Evolutionary conservation across 148 eudicot genomes (phyloP).

Genomic region (Rhododendron mucronatum): DNA sequence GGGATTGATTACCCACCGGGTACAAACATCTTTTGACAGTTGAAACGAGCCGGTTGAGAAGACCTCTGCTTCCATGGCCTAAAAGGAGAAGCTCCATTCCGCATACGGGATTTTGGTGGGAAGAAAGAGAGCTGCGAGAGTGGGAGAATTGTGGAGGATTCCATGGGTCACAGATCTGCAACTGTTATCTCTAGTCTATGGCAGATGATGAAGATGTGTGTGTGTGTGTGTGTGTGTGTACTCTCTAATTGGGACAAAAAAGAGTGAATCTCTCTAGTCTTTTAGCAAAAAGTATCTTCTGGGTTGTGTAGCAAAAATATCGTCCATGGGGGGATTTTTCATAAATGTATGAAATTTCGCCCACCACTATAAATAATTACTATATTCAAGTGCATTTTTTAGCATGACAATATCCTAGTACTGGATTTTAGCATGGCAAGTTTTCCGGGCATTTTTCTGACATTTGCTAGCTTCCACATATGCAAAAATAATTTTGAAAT

Average conservation of each 20-base stretch:
- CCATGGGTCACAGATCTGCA: constrained; percentile 30
- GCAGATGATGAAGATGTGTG: not conserved
- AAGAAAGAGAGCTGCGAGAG: constrained; percentile 36
- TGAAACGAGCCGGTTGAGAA: constrained; percentile 29
- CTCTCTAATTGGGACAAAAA: not conserved
- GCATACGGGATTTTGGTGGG: constrained; percentile 28
- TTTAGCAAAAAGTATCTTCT: not conserved
- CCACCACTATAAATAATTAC: not conserved
- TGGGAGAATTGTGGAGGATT: constrained; percentile 42
- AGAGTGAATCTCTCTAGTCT: not conserved
- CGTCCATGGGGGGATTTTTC: not conserved
- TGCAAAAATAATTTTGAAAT: not conserved
- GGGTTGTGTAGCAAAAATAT: not conserved
- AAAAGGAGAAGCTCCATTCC: constrained; percentile 20
- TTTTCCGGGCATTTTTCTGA: not conserved
- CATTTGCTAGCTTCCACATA: not conserved
- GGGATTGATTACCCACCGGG: constrained; percentile 53
- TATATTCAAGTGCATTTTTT: not conserved
- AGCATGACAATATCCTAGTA: not conserved
- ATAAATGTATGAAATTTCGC: not conserved
- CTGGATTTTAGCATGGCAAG: not conserved
- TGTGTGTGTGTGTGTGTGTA: too few species aligned
- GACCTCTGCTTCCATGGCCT: constrained; percentile 38
- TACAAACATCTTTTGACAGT: constrained; percentile 87
- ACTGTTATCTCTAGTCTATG: constrained; percentile 11